These are phyloP conservation scores for Exophiala aquamarina DNA, from an alignment of 2,329 filamentous ascomycete genomes.

Conservation along the genomic window DNA sequence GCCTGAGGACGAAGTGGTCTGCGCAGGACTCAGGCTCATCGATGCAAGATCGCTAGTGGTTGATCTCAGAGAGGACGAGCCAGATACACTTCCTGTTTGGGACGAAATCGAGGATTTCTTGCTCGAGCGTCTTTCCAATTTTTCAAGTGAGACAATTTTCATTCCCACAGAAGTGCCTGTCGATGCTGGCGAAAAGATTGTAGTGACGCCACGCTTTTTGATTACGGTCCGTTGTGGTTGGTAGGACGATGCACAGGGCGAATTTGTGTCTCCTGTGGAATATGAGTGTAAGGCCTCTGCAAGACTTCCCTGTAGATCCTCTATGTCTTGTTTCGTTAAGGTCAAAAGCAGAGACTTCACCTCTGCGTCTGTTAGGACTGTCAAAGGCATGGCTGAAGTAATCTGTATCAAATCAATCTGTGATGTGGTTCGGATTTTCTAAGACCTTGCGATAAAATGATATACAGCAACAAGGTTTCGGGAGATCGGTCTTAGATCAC, in stretches of 20 bases:
- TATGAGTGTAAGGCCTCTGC: slow-evolving; percentile 64
- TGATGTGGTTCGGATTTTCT: too few species aligned
- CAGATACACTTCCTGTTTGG: slow-evolving; percentile 5
- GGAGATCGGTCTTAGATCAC: too few species aligned
- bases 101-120: slow-evolving; percentile 20
- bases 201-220: slow-evolving; percentile 61
- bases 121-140: slow-evolving; percentile 19
- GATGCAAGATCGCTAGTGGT: slow-evolving; percentile 37
- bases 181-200: slow-evolving; percentile 67
- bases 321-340: slow-evolving; percentile 57
- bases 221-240: slow-evolving; percentile 64
- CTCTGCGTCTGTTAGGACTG: slow-evolving; percentile 57
- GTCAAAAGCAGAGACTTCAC: slow-evolving; percentile 57
- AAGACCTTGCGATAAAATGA: too few species aligned
- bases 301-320: slow-evolving; percentile 57
- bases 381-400: slow-evolving; percentile 56
- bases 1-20: slow-evolving; percentile 25
- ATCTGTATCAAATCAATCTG: slow-evolving; percentile 1
- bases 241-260: slow-evolving; percentile 59
- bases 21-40: slow-evolving; percentile 20
- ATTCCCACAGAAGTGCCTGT: slow-evolving; percentile 61
- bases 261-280: slow-evolving; percentile 60
- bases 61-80: slow-evolving; percentile 34
- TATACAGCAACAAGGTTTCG: too few species aligned
- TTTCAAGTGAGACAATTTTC: slow-evolving; percentile 62